A percentile compares a stretch with the other conserved stretches of the same genome.
phyloP scores from a whole-genome alignment of 208 protist species.

The Leishmania amazonensis region DNA sequence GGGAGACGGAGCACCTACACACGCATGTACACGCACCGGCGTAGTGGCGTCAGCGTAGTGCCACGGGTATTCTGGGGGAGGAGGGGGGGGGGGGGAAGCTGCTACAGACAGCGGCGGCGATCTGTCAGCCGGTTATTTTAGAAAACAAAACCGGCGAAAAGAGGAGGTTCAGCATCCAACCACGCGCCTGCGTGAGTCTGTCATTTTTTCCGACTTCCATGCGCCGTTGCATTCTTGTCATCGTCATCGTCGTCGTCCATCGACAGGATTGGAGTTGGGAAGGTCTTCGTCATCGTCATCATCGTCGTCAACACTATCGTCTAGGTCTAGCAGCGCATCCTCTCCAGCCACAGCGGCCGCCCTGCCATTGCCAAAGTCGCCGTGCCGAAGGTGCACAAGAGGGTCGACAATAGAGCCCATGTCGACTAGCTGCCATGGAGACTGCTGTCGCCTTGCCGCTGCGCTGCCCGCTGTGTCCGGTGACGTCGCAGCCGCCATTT shows the following conservation, averaged over 20 bases:
- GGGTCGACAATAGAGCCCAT: constrained; percentile 36
- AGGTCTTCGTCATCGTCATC: constrained; percentile 1
- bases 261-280: neutral
- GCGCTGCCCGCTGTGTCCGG: neutral
- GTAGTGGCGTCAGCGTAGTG: neutral
- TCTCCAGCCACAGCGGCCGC: neutral
- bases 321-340: neutral
- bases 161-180: neutral
- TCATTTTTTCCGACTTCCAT: neutral
- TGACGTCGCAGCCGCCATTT: neutral
- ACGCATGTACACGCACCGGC: neutral
- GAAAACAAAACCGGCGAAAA: neutral
- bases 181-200: neutral
- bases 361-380: neutral
- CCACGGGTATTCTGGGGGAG: neutral
- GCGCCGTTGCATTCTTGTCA: neutral
- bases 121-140: neutral
- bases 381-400: constrained; percentile 15
- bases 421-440: constrained; percentile 27
- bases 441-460: constrained; percentile 6
- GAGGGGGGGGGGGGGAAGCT: neutral
- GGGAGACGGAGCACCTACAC: neutral
- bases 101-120: neutral
- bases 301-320: neutral
- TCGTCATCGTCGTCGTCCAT: constrained; percentile 14